Percentiles rank a stretch among this genome's conserved stretches.
Evolutionary conservation across 2,329 filamentous ascomycete genomes (phyloP).

Genomic region (Aspergillus awamori): DNA sequence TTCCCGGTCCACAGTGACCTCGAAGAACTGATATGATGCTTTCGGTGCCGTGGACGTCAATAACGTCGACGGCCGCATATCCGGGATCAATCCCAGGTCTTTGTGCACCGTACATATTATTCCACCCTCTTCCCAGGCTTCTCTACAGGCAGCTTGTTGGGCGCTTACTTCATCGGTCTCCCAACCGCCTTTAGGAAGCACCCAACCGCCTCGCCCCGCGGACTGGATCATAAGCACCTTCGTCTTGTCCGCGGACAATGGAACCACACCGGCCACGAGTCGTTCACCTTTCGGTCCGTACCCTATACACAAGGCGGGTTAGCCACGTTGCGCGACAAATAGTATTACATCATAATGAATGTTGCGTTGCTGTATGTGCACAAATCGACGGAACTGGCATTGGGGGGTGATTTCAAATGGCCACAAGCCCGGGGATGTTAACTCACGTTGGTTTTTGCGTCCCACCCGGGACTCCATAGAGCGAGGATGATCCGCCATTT

Average conservation of each 20-base stretch:
- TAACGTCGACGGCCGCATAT: slow-evolving; percentile 66
- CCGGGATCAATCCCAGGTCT: slow-evolving; percentile 83
- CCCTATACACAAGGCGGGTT: slow-evolving; percentile 56
- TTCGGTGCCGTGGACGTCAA: slow-evolving; percentile 68
- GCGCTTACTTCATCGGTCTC: slow-evolving; percentile 89
- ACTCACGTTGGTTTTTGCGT: slow-evolving; percentile 55
- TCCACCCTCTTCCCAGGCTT: slow-evolving; percentile 98
- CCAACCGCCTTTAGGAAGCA: slow-evolving; percentile 97
- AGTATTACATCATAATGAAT: neutral
- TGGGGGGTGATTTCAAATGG: slow-evolving; percentile 7
- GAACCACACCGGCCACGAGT: slow-evolving; percentile 91
- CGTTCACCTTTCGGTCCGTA: slow-evolving; percentile 92
- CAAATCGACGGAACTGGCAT: slow-evolving; percentile 8
- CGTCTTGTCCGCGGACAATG: slow-evolving; percentile 80
- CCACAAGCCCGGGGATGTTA: slow-evolving; percentile 31
- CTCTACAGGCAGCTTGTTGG: slow-evolving; percentile 79
- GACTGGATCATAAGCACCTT: slow-evolving; percentile 94
- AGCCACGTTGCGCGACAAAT: slow-evolving; percentile 20
- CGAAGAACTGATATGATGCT: slow-evolving; percentile 62
- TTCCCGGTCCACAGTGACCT: slow-evolving; percentile 84
- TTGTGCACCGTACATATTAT: slow-evolving; percentile 82
- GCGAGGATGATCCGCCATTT: slow-evolving; percentile 46
- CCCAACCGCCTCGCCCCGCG: slow-evolving; percentile 87
- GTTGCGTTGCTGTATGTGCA: slow-evolving; percentile 3
- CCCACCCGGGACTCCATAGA: slow-evolving; percentile 53